These are phyloP conservation scores for Trichoderma parareesei DNA, from an alignment of 495 filamentous ascomycete species.

Conservation along the genomic window DNA sequence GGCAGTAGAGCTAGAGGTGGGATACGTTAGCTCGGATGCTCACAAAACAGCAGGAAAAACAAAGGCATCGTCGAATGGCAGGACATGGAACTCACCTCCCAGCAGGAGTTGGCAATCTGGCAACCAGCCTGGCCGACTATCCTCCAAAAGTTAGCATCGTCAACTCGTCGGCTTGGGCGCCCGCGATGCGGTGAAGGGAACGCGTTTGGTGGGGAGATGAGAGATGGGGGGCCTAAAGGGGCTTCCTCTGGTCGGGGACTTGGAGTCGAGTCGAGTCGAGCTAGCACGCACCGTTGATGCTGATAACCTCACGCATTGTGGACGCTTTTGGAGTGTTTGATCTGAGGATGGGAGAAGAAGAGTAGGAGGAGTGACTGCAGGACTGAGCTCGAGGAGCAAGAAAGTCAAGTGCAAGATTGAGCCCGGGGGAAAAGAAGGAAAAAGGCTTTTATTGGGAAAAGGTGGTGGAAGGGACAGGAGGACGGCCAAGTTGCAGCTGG, in stretches of 20 bases:
- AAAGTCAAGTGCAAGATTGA: conserved; percentile 2
- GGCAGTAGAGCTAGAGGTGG: conserved; percentile 81
- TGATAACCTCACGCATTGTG: conserved; percentile 95
- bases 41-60: not conserved
- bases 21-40: conserved; percentile 19
- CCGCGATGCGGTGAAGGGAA: conserved; percentile 32
- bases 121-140: conserved; percentile 99
- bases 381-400: not conserved
- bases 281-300: conserved; percentile 77
- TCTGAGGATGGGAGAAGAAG: not conserved
- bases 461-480: conserved; percentile 10
- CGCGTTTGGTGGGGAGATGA: conserved; percentile 19
- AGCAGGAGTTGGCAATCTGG: conserved; percentile 99
- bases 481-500: conserved; percentile 6
- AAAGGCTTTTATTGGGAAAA: conserved; percentile 10
- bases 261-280: conserved; percentile 13
- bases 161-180: conserved; percentile 17
- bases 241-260: not conserved
- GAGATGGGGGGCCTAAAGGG: conserved; percentile 9
- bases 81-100: conserved; percentile 70
- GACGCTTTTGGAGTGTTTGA: not conserved
- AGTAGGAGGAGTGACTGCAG: not conserved
- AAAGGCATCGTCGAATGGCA: not conserved
- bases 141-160: conserved; percentile 32
- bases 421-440: not conserved